A percentile compares a stretch with the other conserved stretches of the same genome.
These are phyloP conservation scores for Solanum piurae DNA, from an alignment of 257 asterid genomes.

Conservation along the genomic window DNA sequence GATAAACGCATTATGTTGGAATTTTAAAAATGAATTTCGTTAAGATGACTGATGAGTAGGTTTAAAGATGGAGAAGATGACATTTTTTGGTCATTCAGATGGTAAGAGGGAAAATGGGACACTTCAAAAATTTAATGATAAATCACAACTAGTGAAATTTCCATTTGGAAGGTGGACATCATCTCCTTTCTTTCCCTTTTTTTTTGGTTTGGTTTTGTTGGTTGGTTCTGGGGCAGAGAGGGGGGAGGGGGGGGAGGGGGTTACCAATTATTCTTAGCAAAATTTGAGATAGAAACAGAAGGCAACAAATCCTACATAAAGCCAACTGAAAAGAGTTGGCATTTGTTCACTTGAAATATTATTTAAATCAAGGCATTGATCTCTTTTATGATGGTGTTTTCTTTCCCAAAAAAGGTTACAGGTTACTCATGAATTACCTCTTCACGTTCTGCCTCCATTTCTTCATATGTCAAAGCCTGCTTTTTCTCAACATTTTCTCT, in stretches of 20 bases:
- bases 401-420: background rate
- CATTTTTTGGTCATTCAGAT: background rate
- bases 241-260: background rate
- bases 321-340: background rate
- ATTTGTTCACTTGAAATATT: background rate
- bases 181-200: background rate
- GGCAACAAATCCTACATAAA: background rate
- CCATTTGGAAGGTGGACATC: background rate
- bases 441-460: conserved; percentile 95
- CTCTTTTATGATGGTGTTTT: background rate
- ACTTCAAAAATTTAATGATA: background rate
- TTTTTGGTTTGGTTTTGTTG: background rate
- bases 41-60: background rate
- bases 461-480: conserved; percentile 96
- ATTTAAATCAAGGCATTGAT: background rate
- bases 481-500: conserved; percentile 91
- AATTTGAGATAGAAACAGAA: background rate
- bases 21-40: background rate
- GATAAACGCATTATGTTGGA: background rate
- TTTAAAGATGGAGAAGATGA: background rate
- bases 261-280: background rate
- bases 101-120: background rate
- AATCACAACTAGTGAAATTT: background rate
- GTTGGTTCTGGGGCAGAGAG: background rate
- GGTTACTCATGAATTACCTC: conserved; percentile 45